Percentiles rank a stretch among this genome's conserved stretches.
Evolutionary conservation across 371 early-diverging fungal species (phyloP).

Genomic region (Mortierella sp.): DNA sequence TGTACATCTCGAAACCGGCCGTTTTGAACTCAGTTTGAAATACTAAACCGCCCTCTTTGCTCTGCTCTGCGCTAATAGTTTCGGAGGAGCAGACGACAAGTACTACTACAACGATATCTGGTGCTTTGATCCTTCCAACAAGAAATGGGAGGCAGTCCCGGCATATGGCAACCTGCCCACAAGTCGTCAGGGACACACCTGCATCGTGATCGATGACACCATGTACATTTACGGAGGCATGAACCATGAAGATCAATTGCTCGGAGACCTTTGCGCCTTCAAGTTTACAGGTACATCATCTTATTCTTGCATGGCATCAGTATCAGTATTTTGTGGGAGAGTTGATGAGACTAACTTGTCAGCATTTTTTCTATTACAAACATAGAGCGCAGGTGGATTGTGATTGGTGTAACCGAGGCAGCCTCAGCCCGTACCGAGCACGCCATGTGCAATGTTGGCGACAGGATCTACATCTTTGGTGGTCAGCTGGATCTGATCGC

Average conservation of each 20-base stretch:
- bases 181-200: conserved; percentile 76
- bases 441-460: conserved; percentile 74
- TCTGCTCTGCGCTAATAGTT: conserved; percentile 58
- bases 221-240: conserved; percentile 85
- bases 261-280: conserved; percentile 84
- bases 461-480: conserved; percentile 76
- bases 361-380: not conserved
- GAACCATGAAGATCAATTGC: conserved; percentile 69
- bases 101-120: conserved; percentile 82
- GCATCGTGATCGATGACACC: conserved; percentile 76
- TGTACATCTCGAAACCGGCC: not conserved
- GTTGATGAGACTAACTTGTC: too few relatives aligned
- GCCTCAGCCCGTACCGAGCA: conserved; percentile 77
- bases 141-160: conserved; percentile 71
- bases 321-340: not conserved
- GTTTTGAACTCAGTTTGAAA: not conserved
- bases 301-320: not conserved
- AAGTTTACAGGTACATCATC: conserved; percentile 68
- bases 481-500: conserved; percentile 70
- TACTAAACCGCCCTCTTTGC: not conserved
- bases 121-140: conserved; percentile 72
- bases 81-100: conserved; percentile 82
- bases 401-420: conserved; percentile 75
- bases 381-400: conserved; percentile 76
- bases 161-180: conserved; percentile 77